Evolutionary conservation across 2,329 filamentous ascomycete genomes (phyloP).

Genomic region (Pseudogymnoascus sp.): DNA sequence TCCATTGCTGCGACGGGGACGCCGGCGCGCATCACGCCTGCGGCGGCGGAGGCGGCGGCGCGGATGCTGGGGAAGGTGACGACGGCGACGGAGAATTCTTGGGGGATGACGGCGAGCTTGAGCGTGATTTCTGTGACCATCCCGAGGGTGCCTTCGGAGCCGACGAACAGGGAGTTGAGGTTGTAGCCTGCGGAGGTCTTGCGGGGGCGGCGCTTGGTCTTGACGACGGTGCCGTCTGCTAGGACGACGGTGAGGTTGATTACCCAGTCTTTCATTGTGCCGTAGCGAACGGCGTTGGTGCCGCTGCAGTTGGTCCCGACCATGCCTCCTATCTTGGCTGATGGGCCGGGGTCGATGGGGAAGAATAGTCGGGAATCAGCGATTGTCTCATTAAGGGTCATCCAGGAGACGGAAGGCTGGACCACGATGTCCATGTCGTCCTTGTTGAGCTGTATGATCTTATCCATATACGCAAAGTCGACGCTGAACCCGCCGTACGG

Average conservation of each 20-base stretch:
- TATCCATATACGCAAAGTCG: constrained; percentile 83
- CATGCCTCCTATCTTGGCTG: constrained; percentile 75
- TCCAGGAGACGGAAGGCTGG: constrained; percentile 88
- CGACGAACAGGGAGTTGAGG: constrained; percentile 70
- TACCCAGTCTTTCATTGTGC: constrained; percentile 85
- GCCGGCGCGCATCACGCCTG: constrained; percentile 62
- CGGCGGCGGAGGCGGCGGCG: constrained; percentile 67
- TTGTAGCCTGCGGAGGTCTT: constrained; percentile 83
- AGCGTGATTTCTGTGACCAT: constrained; percentile 78
- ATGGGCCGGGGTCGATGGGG: constrained; percentile 69
- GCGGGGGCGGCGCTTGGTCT: constrained; percentile 67
- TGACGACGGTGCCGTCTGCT: constrained; percentile 70
- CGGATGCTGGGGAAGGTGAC: constrained; percentile 72
- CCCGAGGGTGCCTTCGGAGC: constrained; percentile 74
- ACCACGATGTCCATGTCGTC: constrained; percentile 91
- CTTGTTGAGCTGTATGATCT: constrained; percentile 69
- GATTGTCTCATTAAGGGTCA: constrained; percentile 69
- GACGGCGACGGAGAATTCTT: constrained; percentile 70
- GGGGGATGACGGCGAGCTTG: constrained; percentile 69
- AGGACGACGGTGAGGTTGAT: constrained; percentile 76
- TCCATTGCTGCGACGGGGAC: constrained; percentile 50
- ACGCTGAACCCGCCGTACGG: constrained; percentile 82
- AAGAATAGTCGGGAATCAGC: constrained; percentile 76
- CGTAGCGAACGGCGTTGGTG: constrained; percentile 73
- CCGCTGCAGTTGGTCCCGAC: constrained; percentile 72